These are phyloP conservation scores for Nakazawaea sp. DNA, from an alignment of 805 yeast genomes.

Conservation along the genomic window DNA sequence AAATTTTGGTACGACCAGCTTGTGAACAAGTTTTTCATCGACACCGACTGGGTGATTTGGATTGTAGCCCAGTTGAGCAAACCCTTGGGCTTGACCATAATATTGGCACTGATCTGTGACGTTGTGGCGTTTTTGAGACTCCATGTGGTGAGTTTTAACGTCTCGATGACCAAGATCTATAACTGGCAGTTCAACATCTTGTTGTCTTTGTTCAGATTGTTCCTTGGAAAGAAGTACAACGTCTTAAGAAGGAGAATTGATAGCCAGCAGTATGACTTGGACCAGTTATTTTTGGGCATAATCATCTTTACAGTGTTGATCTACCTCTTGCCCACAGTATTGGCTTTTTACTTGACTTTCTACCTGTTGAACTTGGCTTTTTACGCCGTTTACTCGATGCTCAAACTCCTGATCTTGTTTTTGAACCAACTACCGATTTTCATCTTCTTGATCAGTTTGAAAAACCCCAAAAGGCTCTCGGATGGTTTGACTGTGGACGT, in stretches of 20 bases:
- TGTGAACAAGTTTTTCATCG: conserved; percentile 14
- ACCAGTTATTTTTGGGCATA: conserved; percentile 84
- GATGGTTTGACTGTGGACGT: conserved; percentile 39
- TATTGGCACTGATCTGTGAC: conserved; percentile 63
- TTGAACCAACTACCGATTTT: conserved; percentile 85
- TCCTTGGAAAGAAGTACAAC: conserved; percentile 85
- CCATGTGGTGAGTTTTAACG: conserved; percentile 73
- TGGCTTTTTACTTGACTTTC: conserved; percentile 77
- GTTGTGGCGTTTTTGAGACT: conserved; percentile 52
- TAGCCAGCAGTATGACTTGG: conserved; percentile 74
- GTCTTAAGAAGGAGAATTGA: conserved; percentile 82
- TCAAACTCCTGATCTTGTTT: conserved; percentile 56
- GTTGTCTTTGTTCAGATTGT: conserved; percentile 71
- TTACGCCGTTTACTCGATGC: conserved; percentile 37
- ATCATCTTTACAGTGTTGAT: conserved; percentile 73
- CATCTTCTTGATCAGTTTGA: conserved; percentile 68
- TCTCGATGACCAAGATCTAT: conserved; percentile 73
- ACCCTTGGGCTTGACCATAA: conserved; percentile 57
- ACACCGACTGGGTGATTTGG: not conserved
- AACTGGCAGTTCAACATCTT: conserved; percentile 65
- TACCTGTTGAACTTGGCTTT: conserved; percentile 50
- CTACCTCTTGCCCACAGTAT: conserved; percentile 78
- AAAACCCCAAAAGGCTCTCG: conserved; percentile 63
- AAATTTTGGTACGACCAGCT: conserved; percentile 45
- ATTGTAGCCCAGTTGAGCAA: conserved; percentile 12